These are phyloP conservation scores for Psilocybe cyanescens DNA, from an alignment of 768 basidiomycete species.

Conservation along the genomic window DNA sequence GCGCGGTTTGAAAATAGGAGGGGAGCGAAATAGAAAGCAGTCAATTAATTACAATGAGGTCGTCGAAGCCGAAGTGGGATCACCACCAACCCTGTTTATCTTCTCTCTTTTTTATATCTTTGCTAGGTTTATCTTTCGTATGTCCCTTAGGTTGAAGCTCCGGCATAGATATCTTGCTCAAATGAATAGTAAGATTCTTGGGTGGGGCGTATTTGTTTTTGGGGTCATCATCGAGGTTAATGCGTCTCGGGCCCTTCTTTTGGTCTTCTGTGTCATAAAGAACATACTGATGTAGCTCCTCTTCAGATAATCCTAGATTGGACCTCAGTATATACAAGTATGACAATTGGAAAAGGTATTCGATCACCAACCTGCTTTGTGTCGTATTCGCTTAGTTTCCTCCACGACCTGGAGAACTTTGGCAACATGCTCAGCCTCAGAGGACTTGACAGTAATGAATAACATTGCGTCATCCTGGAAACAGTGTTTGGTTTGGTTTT, in stretches of 20 bases:
- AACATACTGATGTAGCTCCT: slow-evolving; percentile 78
- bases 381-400: slow-evolving; percentile 73
- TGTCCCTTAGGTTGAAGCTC: slow-evolving; percentile 66
- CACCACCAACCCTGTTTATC: slow-evolving; percentile 46
- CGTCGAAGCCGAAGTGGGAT: slow-evolving; percentile 12
- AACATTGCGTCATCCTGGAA: slow-evolving; percentile 74
- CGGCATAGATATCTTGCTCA: slow-evolving; percentile 89
- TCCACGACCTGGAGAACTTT: slow-evolving; percentile 84
- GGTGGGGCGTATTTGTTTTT: slow-evolving; percentile 69
- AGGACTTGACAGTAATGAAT: slow-evolving; percentile 75
- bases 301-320: slow-evolving; percentile 45
- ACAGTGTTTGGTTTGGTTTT: neutral
- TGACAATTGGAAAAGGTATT: neutral
- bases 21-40: slow-evolving; percentile 5
- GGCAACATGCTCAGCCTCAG: slow-evolving; percentile 63
- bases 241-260: slow-evolving; percentile 63
- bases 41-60: slow-evolving; percentile 21
- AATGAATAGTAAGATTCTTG: slow-evolving; percentile 66
- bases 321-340: neutral
- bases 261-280: slow-evolving; percentile 58
- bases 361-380: slow-evolving; percentile 64
- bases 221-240: slow-evolving; percentile 69
- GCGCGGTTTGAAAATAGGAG: slow-evolving; percentile 1
- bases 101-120: slow-evolving; percentile 43
- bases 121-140: slow-evolving; percentile 28